Conservation (phyloP, 257 asterid species). For the Cordia subcordata region DNA sequence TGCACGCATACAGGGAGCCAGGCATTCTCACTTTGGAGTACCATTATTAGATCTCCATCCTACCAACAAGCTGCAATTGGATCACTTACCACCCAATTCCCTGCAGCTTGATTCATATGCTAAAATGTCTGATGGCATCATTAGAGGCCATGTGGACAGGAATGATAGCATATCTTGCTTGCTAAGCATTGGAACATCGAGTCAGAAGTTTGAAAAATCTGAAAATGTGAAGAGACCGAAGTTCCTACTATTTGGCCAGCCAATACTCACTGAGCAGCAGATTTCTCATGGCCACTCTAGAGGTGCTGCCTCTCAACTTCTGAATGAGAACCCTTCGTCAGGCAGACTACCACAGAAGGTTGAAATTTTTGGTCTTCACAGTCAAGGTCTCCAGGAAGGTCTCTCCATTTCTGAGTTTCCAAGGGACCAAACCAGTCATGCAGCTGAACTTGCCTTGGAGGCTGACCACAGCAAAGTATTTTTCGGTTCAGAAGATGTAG, state of each 20-base stretch:
- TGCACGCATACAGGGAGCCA: slow-evolving; percentile 99
- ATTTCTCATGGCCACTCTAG: slow-evolving; percentile 33
- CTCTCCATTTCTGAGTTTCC: slow-evolving; percentile 24
- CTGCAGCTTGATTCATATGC: slow-evolving; percentile 40
- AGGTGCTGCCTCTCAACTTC: slow-evolving; percentile 26
- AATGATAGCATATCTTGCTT: slow-evolving; percentile 68
- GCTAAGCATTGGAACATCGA: slow-evolving; percentile 60
- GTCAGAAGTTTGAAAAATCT: slow-evolving; percentile 32
- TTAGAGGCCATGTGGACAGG: slow-evolving; percentile 20
- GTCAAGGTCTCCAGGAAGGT: slow-evolving; percentile 28
- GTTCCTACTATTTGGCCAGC: slow-evolving; percentile 87
- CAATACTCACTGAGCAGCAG: slow-evolving; percentile 96
- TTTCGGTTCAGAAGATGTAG: slow-evolving; percentile 85
- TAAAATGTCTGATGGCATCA: slow-evolving; percentile 34
- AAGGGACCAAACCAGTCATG: slow-evolving; percentile 37
- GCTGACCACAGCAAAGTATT: slow-evolving; percentile 89
- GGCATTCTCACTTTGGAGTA: slow-evolving; percentile 94
- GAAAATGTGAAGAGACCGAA: slow-evolving; percentile 43
- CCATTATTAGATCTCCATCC: slow-evolving; percentile 57
- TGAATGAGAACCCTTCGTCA: slow-evolving; percentile 16
- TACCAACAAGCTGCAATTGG: slow-evolving; percentile 73
- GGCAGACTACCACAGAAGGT: slow-evolving; percentile 50
- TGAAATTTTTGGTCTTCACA: slow-evolving; percentile 28
- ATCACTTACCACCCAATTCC: slow-evolving; percentile 53
- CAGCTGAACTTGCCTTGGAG: slow-evolving; percentile 47